Percentiles rank a stretch among this genome's conserved stretches.
Evolutionary conservation across 2,329 filamentous ascomycete species (phyloP).

Genomic region (Aspergillus neoniger): DNA sequence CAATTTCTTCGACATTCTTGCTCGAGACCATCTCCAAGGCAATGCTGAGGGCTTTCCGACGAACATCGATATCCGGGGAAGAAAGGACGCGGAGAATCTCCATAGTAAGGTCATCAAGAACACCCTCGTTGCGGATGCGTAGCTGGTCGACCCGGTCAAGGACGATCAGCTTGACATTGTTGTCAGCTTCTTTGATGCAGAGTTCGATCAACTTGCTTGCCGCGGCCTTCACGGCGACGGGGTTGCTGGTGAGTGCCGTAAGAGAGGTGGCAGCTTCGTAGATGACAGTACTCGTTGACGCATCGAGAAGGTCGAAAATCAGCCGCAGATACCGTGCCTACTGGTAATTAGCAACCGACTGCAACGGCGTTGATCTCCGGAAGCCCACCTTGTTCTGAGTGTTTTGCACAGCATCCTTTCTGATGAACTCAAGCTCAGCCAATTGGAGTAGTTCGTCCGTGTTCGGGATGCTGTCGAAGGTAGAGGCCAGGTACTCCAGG

Average conservation of each 20-base stretch:
- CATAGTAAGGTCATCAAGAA: constrained; percentile 93
- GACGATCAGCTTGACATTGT: constrained; percentile 98
- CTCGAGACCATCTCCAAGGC: constrained; percentile 97
- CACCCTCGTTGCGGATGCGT: constrained; percentile 82
- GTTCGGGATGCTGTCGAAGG: constrained; percentile 92
- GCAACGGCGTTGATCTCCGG: background rate
- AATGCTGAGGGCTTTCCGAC: constrained; percentile 84
- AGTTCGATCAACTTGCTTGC: constrained; percentile 95
- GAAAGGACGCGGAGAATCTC: constrained; percentile 93
- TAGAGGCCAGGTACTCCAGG: constrained; percentile 78
- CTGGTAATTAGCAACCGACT: constrained; percentile 30
- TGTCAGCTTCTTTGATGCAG: constrained; percentile 95
- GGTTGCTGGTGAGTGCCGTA: constrained; percentile 91
- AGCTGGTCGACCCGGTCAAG: constrained; percentile 89
- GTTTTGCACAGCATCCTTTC: constrained; percentile 95
- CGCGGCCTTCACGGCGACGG: constrained; percentile 95
- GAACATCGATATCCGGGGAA: constrained; percentile 93
- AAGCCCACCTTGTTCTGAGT: constrained; percentile 79
- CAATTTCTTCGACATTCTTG: constrained; percentile 97
- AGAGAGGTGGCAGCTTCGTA: constrained; percentile 97
- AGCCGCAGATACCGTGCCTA: constrained; percentile 86
- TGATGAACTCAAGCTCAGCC: constrained; percentile 93
- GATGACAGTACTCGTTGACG: constrained; percentile 87
- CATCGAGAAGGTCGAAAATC: constrained; percentile 95
- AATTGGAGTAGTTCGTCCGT: constrained; percentile 92